Conservation (phyloP, 768 basidiomycete genomes). For the Aureoboletus auriporus region DNA sequence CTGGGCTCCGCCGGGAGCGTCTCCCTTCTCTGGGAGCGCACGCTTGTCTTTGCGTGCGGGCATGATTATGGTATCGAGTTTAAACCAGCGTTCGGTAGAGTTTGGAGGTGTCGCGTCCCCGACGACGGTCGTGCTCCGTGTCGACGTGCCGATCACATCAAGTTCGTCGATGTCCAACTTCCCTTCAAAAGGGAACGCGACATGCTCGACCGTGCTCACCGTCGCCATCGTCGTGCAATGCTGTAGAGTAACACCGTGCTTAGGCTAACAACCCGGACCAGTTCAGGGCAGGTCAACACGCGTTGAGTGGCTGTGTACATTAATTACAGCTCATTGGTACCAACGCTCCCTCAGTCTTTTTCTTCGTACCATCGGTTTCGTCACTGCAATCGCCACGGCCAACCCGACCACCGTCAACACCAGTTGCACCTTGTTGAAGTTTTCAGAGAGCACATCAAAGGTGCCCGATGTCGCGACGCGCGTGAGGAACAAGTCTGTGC, state of each 20-base stretch:
- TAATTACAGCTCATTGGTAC: conserved; percentile 40
- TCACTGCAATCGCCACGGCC: conserved; percentile 69
- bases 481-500: conserved; percentile 87
- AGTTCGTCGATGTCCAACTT: conserved; percentile 26
- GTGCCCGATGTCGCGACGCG: conserved; percentile 83
- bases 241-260: neutral
- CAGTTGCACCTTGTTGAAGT: conserved; percentile 91
- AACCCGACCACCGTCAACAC: conserved; percentile 77
- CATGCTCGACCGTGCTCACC: neutral
- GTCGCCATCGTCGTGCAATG: conserved; percentile 1
- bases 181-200: conserved; percentile 7
- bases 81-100: neutral
- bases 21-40: conserved; percentile 5
- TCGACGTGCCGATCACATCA: conserved; percentile 26
- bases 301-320: conserved; percentile 17
- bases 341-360: conserved; percentile 68
- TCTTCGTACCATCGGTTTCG: conserved; percentile 73
- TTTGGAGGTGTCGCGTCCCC: conserved; percentile 25
- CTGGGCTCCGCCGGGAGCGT: neutral
- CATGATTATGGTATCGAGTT: conserved; percentile 7
- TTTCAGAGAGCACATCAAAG: conserved; percentile 89
- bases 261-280: too few species aligned
- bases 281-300: conserved; percentile 26
- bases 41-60: conserved; percentile 19
- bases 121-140: conserved; percentile 25